phyloP scores from a whole-genome alignment of 306 rosid species.

The Prunus mume region DNA sequence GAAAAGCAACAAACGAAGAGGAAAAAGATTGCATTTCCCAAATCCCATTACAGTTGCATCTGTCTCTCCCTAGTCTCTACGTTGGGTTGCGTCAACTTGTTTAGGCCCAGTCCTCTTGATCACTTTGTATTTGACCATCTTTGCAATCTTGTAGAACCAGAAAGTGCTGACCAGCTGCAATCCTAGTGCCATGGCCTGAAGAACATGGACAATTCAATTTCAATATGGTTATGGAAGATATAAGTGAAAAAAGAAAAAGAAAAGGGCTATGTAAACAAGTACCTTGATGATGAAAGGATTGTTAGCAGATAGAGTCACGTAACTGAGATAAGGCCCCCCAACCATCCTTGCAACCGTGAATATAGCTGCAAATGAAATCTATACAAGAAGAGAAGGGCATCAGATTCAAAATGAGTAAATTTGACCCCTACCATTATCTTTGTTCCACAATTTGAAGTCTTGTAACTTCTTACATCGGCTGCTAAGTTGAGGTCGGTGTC shows the following conservation, averaged over 20 bases:
- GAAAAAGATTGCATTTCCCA: too few relatives aligned
- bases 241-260: neutral
- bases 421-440: too few relatives aligned
- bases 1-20: too few relatives aligned
- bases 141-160: slow-evolving; percentile 88
- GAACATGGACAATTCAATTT: neutral
- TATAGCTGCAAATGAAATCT: slow-evolving; percentile 73
- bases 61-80: neutral
- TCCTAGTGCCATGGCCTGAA: slow-evolving; percentile 69
- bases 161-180: slow-evolving; percentile 83
- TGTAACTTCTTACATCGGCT: slow-evolving; percentile 56
- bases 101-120: slow-evolving; percentile 31
- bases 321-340: slow-evolving; percentile 65
- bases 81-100: slow-evolving; percentile 6
- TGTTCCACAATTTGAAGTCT: too few relatives aligned
- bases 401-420: neutral
- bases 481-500: slow-evolving; percentile 66
- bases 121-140: slow-evolving; percentile 70
- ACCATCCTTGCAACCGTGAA: slow-evolving; percentile 79
- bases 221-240: neutral
- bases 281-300: slow-evolving; percentile 84
- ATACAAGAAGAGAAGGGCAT: neutral
- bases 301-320: slow-evolving; percentile 48
- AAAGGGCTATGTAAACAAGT: neutral
- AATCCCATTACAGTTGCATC: neutral